Base-by-base conservation (phyloP, 2,329 filamentous ascomycete species). In the Epichloe sp. region DNA sequence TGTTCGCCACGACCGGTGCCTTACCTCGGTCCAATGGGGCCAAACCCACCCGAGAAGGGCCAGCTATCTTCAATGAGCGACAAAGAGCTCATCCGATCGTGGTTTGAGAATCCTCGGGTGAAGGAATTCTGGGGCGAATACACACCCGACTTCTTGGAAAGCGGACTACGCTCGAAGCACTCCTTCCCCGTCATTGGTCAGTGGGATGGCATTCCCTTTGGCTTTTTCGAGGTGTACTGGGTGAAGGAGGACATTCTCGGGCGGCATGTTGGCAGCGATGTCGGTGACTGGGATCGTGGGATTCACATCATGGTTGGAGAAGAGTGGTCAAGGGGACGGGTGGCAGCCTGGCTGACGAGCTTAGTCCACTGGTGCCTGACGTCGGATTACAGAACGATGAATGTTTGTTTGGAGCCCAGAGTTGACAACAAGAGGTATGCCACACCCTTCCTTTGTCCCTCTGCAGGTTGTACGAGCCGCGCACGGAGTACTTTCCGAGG, bases 221-320 rank as follows among this genome's bases (percentile, higher is more conserved):
- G 89, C 0, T 98, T 94, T 65, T 96, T 98, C 63, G 93, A 98
- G 71, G 78, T 98, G 36, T 98, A 98, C 70, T 98, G 93, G 91
- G 88, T 93, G 3, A 95, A 95, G 62, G 93, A 98, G 64, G 93
- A 97, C 62, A 71, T 74, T 0, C 65, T 98, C 1, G 88, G 87
- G 0, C 77, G 75, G 46, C 75, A 88, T 56, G 67, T 94, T 4
- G 76, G 82, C 0, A 76, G 76, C 21, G 76, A 78, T 3, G 80
- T 82, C 0, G 79, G 78, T 7, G 86, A 95, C 60, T 97, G 85
- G 68, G 91, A 97, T 60, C 76, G 93, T 6, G 93, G 93, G 0
- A 70, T 97, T 17, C 93, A 98, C 62, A 81, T 93, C 12, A 72
- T 98, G 40, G 78, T 98, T 3, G 93, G 93, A 1, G 93, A 97